Conservation (phyloP, 495 filamentous ascomycete genomes). For the Hamigera avellanea region DNA sequence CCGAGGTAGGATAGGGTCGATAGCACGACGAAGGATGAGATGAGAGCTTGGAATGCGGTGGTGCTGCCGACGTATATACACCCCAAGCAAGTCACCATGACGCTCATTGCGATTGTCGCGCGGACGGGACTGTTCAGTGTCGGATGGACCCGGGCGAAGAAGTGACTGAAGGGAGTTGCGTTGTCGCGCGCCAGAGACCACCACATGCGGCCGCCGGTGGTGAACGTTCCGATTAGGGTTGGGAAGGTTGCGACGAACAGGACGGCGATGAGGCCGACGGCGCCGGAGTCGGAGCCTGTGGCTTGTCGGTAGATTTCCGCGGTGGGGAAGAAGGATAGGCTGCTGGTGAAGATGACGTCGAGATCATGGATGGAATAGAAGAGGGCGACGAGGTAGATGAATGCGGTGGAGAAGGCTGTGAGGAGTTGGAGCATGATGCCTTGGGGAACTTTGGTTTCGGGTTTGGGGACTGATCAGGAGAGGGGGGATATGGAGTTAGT, state of each 20-base stretch:
- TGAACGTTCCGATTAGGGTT: conserved; percentile 47
- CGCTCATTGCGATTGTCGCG: conserved; percentile 46
- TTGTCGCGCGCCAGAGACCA: conserved; percentile 71
- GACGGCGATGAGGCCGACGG: conserved; percentile 46
- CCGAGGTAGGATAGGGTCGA: conserved; percentile 60
- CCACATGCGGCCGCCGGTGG: conserved; percentile 61
- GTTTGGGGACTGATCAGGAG: conserved; percentile 11
- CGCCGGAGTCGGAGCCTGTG: conserved; percentile 44
- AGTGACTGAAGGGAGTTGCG: conserved; percentile 24
- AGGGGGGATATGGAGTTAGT: too few species aligned
- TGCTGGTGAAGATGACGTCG: conserved; percentile 33
- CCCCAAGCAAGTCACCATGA: conserved; percentile 51
- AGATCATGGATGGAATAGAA: conserved; percentile 29
- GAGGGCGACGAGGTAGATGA: conserved; percentile 14
- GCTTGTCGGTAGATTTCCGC: conserved; percentile 65
- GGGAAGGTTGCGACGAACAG: conserved; percentile 45
- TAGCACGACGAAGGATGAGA: conserved; percentile 64
- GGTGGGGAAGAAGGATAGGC: conserved; percentile 51
- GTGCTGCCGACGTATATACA: conserved; percentile 57
- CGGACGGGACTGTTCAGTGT: conserved; percentile 46
- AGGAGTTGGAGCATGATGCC: conserved; percentile 47
- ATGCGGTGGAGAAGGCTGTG: conserved; percentile 44
- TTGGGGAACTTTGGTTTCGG: conserved; percentile 15
- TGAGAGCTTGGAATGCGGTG: conserved; percentile 60
- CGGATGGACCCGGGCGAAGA: conserved; percentile 23